Evolutionary conservation across 805 yeast species (phyloP).

Genomic region (Saccharomycopsis guyanensis): DNA sequence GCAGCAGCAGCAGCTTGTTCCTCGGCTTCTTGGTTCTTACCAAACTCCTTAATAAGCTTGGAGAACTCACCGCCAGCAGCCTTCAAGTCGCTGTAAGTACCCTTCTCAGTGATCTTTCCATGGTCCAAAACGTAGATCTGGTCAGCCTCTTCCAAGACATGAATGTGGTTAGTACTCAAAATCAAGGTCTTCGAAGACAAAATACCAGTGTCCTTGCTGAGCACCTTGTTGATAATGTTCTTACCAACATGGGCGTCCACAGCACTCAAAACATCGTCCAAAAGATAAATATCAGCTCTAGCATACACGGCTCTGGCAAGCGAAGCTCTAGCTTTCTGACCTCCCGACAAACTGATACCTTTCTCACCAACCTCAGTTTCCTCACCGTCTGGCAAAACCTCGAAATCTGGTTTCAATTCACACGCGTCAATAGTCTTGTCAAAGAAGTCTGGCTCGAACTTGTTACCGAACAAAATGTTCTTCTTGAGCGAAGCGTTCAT

Average conservation of each 20-base stretch:
- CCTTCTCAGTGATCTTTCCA: constrained; percentile 49
- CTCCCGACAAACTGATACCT: constrained; percentile 54
- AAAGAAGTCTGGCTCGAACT: constrained; percentile 36
- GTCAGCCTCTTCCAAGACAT: constrained; percentile 50
- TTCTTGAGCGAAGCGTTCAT: constrained; percentile 44
- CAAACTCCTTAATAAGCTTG: constrained; percentile 20
- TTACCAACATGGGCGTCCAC: constrained; percentile 67
- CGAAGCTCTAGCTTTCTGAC: constrained; percentile 57
- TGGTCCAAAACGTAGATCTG: constrained; percentile 51
- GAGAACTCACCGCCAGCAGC: constrained; percentile 26
- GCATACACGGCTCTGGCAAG: constrained; percentile 66
- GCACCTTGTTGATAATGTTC: constrained; percentile 42
- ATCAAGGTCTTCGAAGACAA: constrained; percentile 45
- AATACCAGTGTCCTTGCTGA: constrained; percentile 37
- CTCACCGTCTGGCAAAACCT: constrained; percentile 44
- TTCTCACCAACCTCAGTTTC: constrained; percentile 51
- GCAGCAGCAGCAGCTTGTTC: constrained; percentile 25
- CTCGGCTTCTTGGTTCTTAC: constrained; percentile 12
- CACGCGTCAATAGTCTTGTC: constrained; percentile 40
- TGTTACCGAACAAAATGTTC: constrained; percentile 44
- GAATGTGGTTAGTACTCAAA: constrained; percentile 50
- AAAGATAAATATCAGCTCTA: constrained; percentile 46
- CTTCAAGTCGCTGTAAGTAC: constrained; percentile 45
- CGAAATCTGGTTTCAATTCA: constrained; percentile 40
- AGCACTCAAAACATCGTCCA: constrained; percentile 64